Evolutionary conservation across 2,329 filamentous ascomycete genomes (phyloP).

Genomic region (Chrysosporium queenslandicum): DNA sequence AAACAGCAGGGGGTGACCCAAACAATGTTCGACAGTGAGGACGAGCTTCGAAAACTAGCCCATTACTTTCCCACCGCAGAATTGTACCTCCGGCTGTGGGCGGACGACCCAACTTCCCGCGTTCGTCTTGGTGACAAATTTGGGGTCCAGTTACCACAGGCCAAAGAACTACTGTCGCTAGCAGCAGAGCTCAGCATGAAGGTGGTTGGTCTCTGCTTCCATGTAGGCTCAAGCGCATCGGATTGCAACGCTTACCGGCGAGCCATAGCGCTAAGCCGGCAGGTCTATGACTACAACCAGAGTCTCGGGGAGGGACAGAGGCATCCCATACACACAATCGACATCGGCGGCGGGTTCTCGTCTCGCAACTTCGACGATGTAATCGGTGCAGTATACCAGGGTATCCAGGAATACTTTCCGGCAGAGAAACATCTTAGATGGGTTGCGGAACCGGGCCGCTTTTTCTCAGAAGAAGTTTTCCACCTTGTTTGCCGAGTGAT

Average conservation of each 20-base stretch:
- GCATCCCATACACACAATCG: constrained; percentile 17
- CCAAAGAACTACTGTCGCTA: constrained; percentile 16
- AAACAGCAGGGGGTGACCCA: constrained; percentile 15
- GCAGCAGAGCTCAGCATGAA: constrained; percentile 21
- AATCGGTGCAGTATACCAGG: not conserved
- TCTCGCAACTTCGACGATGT: constrained; percentile 18
- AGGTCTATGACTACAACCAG: constrained; percentile 8
- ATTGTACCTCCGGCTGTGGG: constrained; percentile 20
- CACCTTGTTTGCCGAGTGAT: constrained; percentile 11
- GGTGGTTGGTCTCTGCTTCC: constrained; percentile 25
- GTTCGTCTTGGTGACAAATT: constrained; percentile 16
- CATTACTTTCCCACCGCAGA: constrained; percentile 17
- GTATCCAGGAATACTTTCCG: constrained; percentile 12
- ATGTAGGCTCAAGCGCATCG: constrained; percentile 19
- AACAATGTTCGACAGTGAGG: constrained; percentile 25
- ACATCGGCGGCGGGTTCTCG: constrained; percentile 25
- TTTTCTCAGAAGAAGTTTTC: constrained; percentile 5
- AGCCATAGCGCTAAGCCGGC: constrained; percentile 2
- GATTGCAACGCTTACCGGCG: constrained; percentile 6
- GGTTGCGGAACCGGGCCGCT: constrained; percentile 10
- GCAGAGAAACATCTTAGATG: constrained; percentile 4
- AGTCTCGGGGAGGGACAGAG: constrained; percentile 3
- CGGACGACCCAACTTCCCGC: constrained; percentile 11
- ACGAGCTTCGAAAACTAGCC: constrained; percentile 23
- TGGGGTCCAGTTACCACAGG: constrained; percentile 19